Evolutionary conservation across 352 stramenopile species (phyloP).

Genomic region (Plasmopara muralis): DNA sequence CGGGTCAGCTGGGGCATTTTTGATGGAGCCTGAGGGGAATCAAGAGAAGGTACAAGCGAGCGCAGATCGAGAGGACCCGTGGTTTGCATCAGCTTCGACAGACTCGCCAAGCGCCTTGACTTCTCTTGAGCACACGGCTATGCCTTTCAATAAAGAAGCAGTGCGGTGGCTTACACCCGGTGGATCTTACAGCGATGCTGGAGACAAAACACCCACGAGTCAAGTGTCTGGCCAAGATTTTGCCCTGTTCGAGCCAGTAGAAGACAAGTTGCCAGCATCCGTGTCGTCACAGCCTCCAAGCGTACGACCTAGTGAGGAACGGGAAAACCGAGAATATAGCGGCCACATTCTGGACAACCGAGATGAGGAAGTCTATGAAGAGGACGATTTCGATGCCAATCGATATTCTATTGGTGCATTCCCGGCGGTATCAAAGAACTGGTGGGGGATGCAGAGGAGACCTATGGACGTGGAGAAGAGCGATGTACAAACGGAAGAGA

Average conservation of each 20-base stretch:
- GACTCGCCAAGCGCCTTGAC: conserved; percentile 24
- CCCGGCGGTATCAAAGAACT: conserved; percentile 63
- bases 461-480: conserved; percentile 59
- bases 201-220: conserved; percentile 9
- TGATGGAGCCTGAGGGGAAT: conserved; percentile 40
- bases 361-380: conserved; percentile 20
- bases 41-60: conserved; percentile 1
- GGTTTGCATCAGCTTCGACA: conserved; percentile 40
- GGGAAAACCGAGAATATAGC: conserved; percentile 4
- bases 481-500: conserved; percentile 72
- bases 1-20: conserved; percentile 40
- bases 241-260: conserved; percentile 38
- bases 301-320: conserved; percentile 2
- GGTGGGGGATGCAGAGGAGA: conserved; percentile 52
- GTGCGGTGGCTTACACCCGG: conserved; percentile 51
- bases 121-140: conserved; percentile 36
- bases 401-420: conserved; percentile 45
- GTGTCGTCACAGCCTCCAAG: not conserved
- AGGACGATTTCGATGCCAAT: conserved; percentile 42
- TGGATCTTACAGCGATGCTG: conserved; percentile 7
- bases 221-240: conserved; percentile 15
- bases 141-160: conserved; percentile 48
- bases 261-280: conserved; percentile 28
- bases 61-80: conserved; percentile 34
- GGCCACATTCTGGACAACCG: conserved; percentile 3